A percentile compares a stretch with the other conserved stretches of the same genome.
These are phyloP conservation scores for Ceratocystis alfenasii DNA, from an alignment of 2,329 filamentous ascomycete genomes.

Conservation along the genomic window DNA sequence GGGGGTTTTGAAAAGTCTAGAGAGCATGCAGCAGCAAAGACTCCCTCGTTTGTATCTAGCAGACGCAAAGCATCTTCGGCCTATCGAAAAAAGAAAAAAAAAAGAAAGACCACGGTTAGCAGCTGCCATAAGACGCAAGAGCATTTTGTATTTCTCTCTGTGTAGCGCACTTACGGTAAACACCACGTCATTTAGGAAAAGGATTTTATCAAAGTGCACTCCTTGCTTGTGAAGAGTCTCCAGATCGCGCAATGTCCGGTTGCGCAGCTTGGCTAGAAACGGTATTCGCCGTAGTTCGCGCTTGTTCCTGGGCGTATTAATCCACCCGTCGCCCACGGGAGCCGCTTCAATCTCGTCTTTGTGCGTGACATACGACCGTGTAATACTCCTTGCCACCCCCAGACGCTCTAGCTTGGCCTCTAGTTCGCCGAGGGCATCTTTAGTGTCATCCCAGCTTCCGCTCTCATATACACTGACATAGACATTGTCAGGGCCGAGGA, in stretches of 20 bases:
- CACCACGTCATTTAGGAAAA: slow-evolving; percentile 53
- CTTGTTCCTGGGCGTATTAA: slow-evolving; percentile 42
- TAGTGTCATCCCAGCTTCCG: slow-evolving; percentile 57
- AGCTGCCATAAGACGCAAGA: background rate
- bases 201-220: slow-evolving; percentile 43
- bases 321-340: slow-evolving; percentile 46
- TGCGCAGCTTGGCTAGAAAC: slow-evolving; percentile 53
- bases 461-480: slow-evolving; percentile 58
- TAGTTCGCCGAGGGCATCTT: slow-evolving; percentile 46
- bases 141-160: background rate
- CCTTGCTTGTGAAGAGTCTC: slow-evolving; percentile 39
- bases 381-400: slow-evolving; percentile 43
- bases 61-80: slow-evolving; percentile 44
- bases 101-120: background rate
- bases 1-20: slow-evolving; percentile 46
- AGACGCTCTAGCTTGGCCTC: slow-evolving; percentile 41
- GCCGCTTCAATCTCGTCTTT: slow-evolving; percentile 40
- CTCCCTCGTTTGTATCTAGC: slow-evolving; percentile 44
- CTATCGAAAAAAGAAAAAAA: slow-evolving; percentile 26
- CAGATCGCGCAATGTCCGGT: slow-evolving; percentile 50
- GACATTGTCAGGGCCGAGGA: slow-evolving; percentile 51
- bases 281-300: slow-evolving; percentile 54
- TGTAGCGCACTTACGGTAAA: slow-evolving; percentile 37
- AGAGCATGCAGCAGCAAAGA: slow-evolving; percentile 51
- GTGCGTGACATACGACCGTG: slow-evolving; percentile 48